Evolutionary conservation across 352 stramenopile species (phyloP).

Genomic region (Blastocystis sp.): DNA sequence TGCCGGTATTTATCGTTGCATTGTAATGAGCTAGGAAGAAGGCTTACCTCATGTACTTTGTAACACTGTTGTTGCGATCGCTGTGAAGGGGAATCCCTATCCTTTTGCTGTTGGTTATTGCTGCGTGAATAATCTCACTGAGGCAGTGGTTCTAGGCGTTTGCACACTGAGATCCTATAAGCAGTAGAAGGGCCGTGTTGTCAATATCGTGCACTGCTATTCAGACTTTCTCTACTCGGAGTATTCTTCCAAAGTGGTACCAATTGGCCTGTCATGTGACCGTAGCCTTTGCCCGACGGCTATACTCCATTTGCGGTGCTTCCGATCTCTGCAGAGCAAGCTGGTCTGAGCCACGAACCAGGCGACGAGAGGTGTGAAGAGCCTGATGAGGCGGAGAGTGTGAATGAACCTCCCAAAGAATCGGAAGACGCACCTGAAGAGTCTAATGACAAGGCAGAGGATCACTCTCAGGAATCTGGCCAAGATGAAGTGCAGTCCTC

Average conservation of each 20-base stretch:
- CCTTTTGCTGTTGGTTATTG: constrained; percentile 36
- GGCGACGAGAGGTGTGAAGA: too few relatives aligned
- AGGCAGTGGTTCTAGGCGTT: not conserved
- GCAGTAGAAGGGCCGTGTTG: constrained; percentile 32
- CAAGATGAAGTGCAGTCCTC: not conserved
- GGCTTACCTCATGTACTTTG: not conserved
- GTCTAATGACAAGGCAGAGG: not conserved
- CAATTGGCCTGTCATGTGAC: not conserved
- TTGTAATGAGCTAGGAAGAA: not conserved
- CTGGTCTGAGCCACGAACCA: too few relatives aligned
- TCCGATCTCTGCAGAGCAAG: not conserved
- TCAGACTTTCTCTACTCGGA: not conserved
- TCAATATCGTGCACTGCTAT: constrained; percentile 20
- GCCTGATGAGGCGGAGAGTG: not conserved
- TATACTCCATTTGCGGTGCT: not conserved
- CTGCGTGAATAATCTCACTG: not conserved
- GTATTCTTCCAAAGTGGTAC: not conserved
- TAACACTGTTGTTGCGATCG: constrained; percentile 21
- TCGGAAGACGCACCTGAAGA: not conserved
- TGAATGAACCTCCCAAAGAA: not conserved
- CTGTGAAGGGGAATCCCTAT: not conserved
- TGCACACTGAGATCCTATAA: not conserved
- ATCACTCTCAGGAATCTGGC: not conserved
- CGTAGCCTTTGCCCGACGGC: not conserved
- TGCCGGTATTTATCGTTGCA: not conserved